Percentiles rank a stretch among this genome's conserved stretches.
These are phyloP conservation scores for Tetragonia tetragonoides DNA, from an alignment of 148 eudicot genomes.

Conservation along the genomic window DNA sequence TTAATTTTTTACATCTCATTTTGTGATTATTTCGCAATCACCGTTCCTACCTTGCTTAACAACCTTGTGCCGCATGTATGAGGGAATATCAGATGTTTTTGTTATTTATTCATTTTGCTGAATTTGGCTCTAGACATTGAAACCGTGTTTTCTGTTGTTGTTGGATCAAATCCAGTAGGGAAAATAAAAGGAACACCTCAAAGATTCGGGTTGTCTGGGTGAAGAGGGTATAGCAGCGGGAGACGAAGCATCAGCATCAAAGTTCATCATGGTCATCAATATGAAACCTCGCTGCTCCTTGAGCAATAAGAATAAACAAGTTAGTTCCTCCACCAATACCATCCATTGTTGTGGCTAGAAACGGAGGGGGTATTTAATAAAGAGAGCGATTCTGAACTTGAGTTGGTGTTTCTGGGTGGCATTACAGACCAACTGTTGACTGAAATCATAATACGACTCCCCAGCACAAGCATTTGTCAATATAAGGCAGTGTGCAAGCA, in stretches of 20 bases:
- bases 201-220: too few relatives aligned
- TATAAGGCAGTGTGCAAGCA: slow-evolving; percentile 15
- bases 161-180: too few relatives aligned
- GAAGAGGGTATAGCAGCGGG: too few relatives aligned
- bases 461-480: background rate
- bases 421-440: background rate
- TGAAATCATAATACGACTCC: slow-evolving; percentile 11
- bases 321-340: too few relatives aligned
- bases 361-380: background rate
- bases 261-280: background rate
- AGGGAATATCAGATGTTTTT: too few relatives aligned
- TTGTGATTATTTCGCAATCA: too few relatives aligned
- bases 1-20: too few relatives aligned
- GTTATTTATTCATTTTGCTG: background rate
- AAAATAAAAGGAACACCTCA: too few relatives aligned
- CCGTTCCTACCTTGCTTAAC: too few relatives aligned
- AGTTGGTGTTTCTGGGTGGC: background rate
- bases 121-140: background rate
- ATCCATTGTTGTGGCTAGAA: background rate
- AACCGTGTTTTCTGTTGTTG: background rate
- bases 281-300: background rate
- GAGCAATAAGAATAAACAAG: background rate
- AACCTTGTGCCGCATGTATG: too few relatives aligned
- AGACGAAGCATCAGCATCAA: background rate
- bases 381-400: background rate